Conservation (phyloP, 2,329 filamentous ascomycete species). For the Diaporthe caulivora region DNA sequence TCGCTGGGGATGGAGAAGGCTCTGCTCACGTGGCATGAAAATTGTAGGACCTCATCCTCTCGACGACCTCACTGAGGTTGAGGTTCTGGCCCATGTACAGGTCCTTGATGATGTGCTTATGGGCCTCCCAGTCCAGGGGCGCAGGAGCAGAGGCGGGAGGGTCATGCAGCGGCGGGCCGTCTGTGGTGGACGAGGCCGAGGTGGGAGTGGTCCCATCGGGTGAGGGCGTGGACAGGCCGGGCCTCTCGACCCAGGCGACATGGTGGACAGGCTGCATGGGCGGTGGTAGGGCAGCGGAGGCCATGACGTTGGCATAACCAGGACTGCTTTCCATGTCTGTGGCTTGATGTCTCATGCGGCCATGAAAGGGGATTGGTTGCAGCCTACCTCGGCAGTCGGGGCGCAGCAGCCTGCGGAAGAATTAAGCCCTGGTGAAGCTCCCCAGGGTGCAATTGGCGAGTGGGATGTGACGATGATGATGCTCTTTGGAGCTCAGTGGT, state of each 20-base stretch:
- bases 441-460: neutral
- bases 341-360: slow-evolving; percentile 13
- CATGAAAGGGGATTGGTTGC: slow-evolving; percentile 10
- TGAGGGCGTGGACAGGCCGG: neutral
- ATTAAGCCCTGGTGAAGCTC: neutral
- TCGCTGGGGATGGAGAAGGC: neutral
- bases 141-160: slow-evolving; percentile 25
- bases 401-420: neutral
- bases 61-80: slow-evolving; percentile 40
- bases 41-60: slow-evolving; percentile 37
- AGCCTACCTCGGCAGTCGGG: slow-evolving; percentile 5
- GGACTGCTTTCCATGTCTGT: slow-evolving; percentile 13
- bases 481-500: neutral
- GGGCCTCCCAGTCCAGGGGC: slow-evolving; percentile 39
- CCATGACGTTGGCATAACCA: neutral
- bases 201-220: slow-evolving; percentile 13
- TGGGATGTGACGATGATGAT: neutral
- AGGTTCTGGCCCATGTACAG: slow-evolving; percentile 41
- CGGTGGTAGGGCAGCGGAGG: slow-evolving; percentile 8
- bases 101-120: slow-evolving; percentile 39
- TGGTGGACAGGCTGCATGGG: slow-evolving; percentile 20
- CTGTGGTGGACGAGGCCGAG: slow-evolving; percentile 17
- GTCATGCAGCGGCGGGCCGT: slow-evolving; percentile 2
- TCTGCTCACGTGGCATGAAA: slow-evolving; percentile 40
- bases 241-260: slow-evolving; percentile 17